Conservation (phyloP, 2,329 filamentous ascomycete genomes). For the Ascosphaera pollenicola region DNA sequence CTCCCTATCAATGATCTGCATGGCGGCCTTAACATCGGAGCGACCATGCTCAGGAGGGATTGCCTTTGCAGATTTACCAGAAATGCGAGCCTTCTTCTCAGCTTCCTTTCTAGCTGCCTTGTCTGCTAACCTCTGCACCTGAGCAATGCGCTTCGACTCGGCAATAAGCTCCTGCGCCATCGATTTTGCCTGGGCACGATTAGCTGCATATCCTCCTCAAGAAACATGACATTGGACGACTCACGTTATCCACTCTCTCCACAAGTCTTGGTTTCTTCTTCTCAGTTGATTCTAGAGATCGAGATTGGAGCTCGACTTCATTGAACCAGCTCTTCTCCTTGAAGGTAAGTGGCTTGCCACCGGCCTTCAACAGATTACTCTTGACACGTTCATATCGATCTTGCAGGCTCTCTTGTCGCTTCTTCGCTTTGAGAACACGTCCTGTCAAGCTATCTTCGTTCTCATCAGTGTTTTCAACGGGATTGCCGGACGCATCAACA, state of each 20-base stretch:
- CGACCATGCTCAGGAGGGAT: neutral
- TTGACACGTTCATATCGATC: conserved; percentile 23
- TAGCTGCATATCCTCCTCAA: neutral
- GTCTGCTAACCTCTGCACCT: conserved; percentile 9
- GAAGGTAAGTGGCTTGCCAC: conserved; percentile 22
- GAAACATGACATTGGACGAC: conserved; percentile 3
- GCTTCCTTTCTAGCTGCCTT: neutral
- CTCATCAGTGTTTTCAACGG: conserved; percentile 10
- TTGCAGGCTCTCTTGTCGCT: conserved; percentile 18
- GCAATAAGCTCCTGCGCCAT: conserved; percentile 16
- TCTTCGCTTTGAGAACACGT: conserved; percentile 18
- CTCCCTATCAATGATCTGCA: conserved; percentile 29
- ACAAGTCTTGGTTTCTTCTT: conserved; percentile 10
- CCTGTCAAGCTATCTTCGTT: conserved; percentile 16
- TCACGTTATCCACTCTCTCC: conserved; percentile 19
- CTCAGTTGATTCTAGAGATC: conserved; percentile 12
- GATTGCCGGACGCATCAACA: conserved; percentile 8
- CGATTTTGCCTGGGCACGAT: conserved; percentile 15
- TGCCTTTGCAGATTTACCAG: conserved; percentile 6
- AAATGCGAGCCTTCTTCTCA: too few relatives aligned
- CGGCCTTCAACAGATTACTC: conserved; percentile 19
- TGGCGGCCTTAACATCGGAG: conserved; percentile 10
- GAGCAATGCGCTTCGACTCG: conserved; percentile 9
- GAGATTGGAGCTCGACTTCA: conserved; percentile 20
- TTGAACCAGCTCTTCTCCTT: conserved; percentile 24